phyloP scores from a whole-genome alignment of 257 asterid genomes.

The Solanum dulcamara region DNA sequence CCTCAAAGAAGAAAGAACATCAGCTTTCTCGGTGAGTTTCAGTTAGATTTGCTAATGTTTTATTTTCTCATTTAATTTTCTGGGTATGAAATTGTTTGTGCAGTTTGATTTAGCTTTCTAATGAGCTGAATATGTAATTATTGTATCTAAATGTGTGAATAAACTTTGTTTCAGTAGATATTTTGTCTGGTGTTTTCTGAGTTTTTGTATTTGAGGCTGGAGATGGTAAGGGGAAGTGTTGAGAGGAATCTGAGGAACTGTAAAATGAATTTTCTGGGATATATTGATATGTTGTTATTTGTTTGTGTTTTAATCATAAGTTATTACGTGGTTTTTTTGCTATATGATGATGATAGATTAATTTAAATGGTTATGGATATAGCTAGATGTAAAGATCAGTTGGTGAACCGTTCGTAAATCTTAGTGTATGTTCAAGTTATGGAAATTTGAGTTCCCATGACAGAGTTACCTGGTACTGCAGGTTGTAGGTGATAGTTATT shows the following conservation, averaged over 20 bases:
- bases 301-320: background rate
- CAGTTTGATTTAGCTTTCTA: background rate
- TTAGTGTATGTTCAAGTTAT: background rate
- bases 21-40: background rate
- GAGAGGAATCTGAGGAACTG: background rate
- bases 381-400: background rate
- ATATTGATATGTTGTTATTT: background rate
- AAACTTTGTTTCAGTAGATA: background rate
- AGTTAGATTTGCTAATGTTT: background rate
- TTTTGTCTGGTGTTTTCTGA: too few species aligned
- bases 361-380: background rate
- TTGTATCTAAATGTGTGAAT: background rate
- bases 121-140: background rate
- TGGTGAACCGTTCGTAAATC: too few species aligned
- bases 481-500: too few species aligned
- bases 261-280: background rate
- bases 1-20: background rate
- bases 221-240: background rate
- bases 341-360: background rate
- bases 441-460: background rate
- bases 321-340: background rate
- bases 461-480: background rate
- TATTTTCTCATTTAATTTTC: background rate
- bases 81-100: background rate
- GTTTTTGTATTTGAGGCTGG: background rate